Evolutionary conservation across 148 eudicot species (phyloP).

Genomic region (Chenopodium quinoa): DNA sequence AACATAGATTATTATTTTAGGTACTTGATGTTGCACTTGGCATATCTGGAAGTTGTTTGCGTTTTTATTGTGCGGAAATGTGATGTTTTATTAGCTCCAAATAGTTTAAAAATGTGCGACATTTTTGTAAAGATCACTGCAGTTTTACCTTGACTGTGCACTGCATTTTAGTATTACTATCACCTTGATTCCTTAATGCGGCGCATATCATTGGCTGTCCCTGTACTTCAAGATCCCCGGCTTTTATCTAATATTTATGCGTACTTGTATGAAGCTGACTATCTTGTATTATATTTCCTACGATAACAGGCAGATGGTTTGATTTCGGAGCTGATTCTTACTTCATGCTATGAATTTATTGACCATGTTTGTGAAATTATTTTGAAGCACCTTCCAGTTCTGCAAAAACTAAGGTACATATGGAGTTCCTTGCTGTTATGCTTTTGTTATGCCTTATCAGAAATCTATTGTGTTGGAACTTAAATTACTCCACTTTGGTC

Average conservation of each 20-base stretch:
- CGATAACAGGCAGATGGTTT: conserved; percentile 83
- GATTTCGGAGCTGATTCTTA: conserved; percentile 52
- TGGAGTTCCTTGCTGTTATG: conserved; percentile 12
- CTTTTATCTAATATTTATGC: background rate
- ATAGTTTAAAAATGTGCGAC: background rate
- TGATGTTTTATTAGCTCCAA: background rate
- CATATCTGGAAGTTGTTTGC: background rate
- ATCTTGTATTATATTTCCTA: background rate
- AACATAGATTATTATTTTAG: background rate
- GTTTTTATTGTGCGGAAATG: background rate
- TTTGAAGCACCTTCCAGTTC: conserved; percentile 71
- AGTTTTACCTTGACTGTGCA: background rate
- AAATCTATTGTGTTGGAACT: background rate
- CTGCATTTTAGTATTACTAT: background rate
- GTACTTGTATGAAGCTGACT: too few relatives aligned
- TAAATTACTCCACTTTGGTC: background rate
- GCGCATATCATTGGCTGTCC: background rate
- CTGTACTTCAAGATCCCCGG: background rate
- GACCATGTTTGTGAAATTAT: conserved; percentile 81
- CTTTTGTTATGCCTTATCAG: background rate
- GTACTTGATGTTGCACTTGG: background rate
- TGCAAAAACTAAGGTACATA: conserved; percentile 85
- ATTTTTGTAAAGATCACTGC: background rate
- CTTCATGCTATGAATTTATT: conserved; percentile 79
- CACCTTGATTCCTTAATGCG: background rate